Evolutionary conservation across 495 filamentous ascomycete species (phyloP).

Genomic region (Parathielavia hyrcaniae): DNA sequence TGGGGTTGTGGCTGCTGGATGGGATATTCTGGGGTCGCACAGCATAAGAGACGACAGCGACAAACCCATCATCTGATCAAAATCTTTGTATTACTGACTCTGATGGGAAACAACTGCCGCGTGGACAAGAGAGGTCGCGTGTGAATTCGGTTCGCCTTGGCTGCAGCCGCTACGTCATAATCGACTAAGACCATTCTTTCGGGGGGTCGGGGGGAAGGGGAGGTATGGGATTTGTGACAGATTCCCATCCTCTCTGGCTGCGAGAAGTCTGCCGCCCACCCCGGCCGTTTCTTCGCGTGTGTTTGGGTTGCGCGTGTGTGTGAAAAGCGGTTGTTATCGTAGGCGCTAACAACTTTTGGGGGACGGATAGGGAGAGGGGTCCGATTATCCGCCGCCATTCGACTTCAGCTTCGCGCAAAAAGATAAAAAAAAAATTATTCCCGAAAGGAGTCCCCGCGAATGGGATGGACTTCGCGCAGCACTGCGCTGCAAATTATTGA

Average conservation of each 20-base stretch:
- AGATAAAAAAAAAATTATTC: too few relatives aligned
- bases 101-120: conserved; percentile 3
- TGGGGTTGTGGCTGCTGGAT: too few relatives aligned
- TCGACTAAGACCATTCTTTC: neutral
- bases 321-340: too few relatives aligned
- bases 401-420: too few relatives aligned
- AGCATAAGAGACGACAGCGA: neutral
- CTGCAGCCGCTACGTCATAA: conserved; percentile 10
- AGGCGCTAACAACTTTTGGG: too few relatives aligned
- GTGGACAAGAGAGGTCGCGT: neutral
- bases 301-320: too few relatives aligned
- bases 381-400: too few relatives aligned
- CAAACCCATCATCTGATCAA: conserved; percentile 6
- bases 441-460: neutral
- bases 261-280: neutral
- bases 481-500: too few relatives aligned
- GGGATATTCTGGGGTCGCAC: neutral
- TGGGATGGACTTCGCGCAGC: neutral
- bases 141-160: neutral
- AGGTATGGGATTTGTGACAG: conserved; percentile 9
- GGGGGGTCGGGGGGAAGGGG: too few relatives aligned
- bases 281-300: too few relatives aligned
- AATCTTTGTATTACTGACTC: too few relatives aligned
- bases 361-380: too few relatives aligned
- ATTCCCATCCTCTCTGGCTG: conserved; percentile 1